Base-by-base conservation (phyloP, 495 filamentous ascomycete species). In the Aspergillus affinis region DNA sequence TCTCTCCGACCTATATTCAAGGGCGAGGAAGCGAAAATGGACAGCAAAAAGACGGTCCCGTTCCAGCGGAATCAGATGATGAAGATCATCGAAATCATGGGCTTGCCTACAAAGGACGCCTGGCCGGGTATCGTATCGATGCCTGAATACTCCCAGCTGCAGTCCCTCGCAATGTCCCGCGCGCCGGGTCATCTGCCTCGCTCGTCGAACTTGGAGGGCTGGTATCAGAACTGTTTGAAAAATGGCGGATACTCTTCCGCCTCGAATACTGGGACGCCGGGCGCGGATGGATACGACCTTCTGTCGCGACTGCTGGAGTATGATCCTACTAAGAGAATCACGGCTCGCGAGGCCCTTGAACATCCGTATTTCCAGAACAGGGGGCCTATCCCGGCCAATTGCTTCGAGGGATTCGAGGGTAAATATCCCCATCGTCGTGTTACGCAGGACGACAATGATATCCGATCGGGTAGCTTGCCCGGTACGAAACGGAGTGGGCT, bases 1-100 rank as follows among this genome's bases (percentile, higher is more conserved):
- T 90, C 90, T 10, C 79, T 98, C 7, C 86, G 93, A 2, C 94
- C 94, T 2, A 98, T 98, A 51, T 98, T 98, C 79, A 98, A 98
- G 66, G 94, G 94, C 5, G 94, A 98, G 68, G 94, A 98, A 75
- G 94, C 93, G 6, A 98, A 98, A 74, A 97, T 97, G 91, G 95
- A 98, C 72, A 88, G 81, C 72, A 98, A 98, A 72, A 97, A 96
- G 74, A 93, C 90, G 4, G 92, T 98, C 0, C 94, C 94, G 0
- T 98, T 98, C 68, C 94, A 98, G 73, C 86, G 92, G 23, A 97
- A 98, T 67, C 94, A 98, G 75, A 96, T 98, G 92, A 90, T 92
- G 69, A 97, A 97, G 72, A 98, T 98, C 57, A 91, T 95, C 26
- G 95, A 98, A 65, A 90, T 98, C 57, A 87, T 98, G 72, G 94